Evolutionary conservation across 805 yeast genomes (phyloP), one percentile per base, ranked within the genome.

Genomic region (Candida silvicultrix): DNA sequence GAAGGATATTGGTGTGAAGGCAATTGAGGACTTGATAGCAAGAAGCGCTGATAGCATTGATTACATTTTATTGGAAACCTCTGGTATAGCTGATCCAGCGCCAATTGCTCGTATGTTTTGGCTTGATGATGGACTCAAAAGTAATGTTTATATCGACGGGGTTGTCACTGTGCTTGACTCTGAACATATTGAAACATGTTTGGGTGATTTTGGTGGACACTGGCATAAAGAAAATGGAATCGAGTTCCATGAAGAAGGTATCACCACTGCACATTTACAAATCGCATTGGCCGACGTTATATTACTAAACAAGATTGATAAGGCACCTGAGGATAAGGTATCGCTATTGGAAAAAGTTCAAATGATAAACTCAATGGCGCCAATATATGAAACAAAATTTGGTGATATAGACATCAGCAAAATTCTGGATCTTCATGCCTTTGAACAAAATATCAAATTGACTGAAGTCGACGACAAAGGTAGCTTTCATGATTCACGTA

Each of bases 61-160:
- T 64, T 85, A 92, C 59, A 89, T 94, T n/a, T 63, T 94, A 21
- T 68, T 94, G 44, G 99, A 94, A 60, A 94, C 99, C 0, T 89
- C 96, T 0, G 99, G 99, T 0, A 75, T 94, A 15, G 99, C 99
- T 0, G 98, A 94, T 60, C 99, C 99, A 0, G 97, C 90, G 0
- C 98, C 98, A 0, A 89, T 94, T 23, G 97, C 97, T 5, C 79
- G 82, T 52, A 92, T 92, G 97, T 94, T 94, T 65, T 94, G 99
- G 99, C 73, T 90, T 28, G 99, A 94, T 62, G 92, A 87, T 21
- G 97, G 90, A 0, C 70, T 94, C 47, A 75, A 83, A 15, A 82
- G 96, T 4, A 83, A 81, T 53, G 89, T 94, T 2, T 86, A 87
- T 61, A 83, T 94, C 29, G 98, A 92, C 64, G 96, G 96, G 0